Conservation (phyloP, 345 rosid genomes). For the Dipteronia sinensis region DNA sequence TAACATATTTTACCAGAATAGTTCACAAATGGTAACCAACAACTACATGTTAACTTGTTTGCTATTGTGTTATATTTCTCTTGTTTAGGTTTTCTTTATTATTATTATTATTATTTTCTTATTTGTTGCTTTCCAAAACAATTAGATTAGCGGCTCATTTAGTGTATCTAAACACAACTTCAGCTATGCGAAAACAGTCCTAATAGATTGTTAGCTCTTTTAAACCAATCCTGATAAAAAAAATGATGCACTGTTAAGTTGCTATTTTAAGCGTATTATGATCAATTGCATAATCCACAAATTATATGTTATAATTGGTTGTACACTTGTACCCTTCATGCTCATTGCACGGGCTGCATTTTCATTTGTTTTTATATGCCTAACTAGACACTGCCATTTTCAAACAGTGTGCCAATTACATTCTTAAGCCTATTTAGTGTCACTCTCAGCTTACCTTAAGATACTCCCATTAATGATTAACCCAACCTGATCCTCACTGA, state of each 20-base stretch:
- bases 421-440: not conserved
- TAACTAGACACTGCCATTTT: not conserved
- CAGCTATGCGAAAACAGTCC: not conserved
- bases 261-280: not conserved
- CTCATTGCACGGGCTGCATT: not conserved
- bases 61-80: not conserved
- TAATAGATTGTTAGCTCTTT: not conserved
- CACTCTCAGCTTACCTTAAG: not conserved
- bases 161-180: not conserved
- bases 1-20: not conserved
- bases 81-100: no score
- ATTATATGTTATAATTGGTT: not conserved
- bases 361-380: not conserved
- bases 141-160: not conserved
- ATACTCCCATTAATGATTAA: not conserved
- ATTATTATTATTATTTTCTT: not conserved
- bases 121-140: not conserved
- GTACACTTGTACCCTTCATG: not conserved
- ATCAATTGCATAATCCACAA: not conserved
- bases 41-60: not conserved
- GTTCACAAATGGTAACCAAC: not conserved
- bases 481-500: not conserved
- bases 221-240: not conserved
- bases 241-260: not conserved
- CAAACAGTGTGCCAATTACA: not conserved